These are phyloP conservation scores for Silybum marianum DNA, from an alignment of 129 eudicot species.

Conservation along the genomic window DNA sequence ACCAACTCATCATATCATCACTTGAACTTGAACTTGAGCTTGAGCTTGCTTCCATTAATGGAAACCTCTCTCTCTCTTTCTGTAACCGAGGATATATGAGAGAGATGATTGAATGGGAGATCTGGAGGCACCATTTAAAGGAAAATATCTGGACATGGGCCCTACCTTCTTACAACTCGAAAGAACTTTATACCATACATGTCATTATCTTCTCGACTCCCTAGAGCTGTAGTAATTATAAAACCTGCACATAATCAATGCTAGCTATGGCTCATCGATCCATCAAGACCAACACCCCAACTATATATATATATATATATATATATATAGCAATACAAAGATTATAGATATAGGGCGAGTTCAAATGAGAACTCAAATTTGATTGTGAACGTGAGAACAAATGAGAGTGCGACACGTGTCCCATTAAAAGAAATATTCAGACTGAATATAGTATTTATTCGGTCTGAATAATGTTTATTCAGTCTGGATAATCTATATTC, in stretches of 20 bases:
- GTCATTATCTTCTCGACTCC: constrained; percentile 22
- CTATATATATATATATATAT: no score
- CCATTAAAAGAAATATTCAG: no score
- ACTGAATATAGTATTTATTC: no score
- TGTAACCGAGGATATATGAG: background rate
- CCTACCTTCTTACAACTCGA: constrained; percentile 5
- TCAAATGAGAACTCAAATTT: no score
- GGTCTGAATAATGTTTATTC: no score
- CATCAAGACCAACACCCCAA: background rate
- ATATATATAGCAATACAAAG: background rate
- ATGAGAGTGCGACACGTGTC: no score
- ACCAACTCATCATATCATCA: constrained; percentile 52
- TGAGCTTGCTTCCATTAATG: constrained; percentile 22
- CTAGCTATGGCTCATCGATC: background rate
- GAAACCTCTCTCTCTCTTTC: background rate
- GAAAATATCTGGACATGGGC: background rate
- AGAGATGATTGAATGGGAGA: constrained; percentile 1
- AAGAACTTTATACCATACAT: constrained; percentile 19
- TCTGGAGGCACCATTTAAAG: background rate
- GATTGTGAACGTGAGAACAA: no score
- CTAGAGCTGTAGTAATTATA: background rate
- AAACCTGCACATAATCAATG: background rate
- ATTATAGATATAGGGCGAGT: no score
- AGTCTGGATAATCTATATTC: no score
- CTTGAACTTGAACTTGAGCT: constrained; percentile 22